phyloP scores from a whole-genome alignment of 1,284 basidiomycete species.

The Leccinum griseonigrum region DNA sequence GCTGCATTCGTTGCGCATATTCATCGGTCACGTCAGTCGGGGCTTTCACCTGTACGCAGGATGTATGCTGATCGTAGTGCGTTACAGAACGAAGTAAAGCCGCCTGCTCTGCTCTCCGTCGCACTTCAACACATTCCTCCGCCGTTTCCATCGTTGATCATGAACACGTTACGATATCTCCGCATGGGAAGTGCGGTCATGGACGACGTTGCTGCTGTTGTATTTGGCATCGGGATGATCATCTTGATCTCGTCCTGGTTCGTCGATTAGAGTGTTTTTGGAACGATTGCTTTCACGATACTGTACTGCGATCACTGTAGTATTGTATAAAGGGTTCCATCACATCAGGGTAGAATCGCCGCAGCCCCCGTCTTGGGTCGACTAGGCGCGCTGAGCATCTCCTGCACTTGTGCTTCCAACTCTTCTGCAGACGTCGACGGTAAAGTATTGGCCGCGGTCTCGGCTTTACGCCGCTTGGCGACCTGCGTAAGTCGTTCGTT shows the following conservation, averaged over 20 bases:
- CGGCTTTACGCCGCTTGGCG: conserved; percentile 8
- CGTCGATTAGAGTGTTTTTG: conserved; percentile 18
- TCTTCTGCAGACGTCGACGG: conserved; percentile 8
- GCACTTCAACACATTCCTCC: conserved; percentile 64
- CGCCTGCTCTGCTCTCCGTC: conserved; percentile 56
- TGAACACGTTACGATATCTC: conserved; percentile 61
- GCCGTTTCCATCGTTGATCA: conserved; percentile 57
- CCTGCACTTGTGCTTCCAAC: conserved; percentile 21
- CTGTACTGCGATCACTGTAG: conserved; percentile 4
- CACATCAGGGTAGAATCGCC: conserved; percentile 45
- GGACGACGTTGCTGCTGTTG: conserved; percentile 62
- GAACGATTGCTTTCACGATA: conserved; percentile 1
- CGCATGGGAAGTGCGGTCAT: conserved; percentile 62
- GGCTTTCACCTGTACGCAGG: neutral
- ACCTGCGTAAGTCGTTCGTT: conserved; percentile 22
- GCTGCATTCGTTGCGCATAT: conserved; percentile 68
- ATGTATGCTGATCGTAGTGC: conserved; percentile 1
- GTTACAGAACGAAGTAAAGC: conserved; percentile 54
- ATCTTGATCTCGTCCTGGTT: conserved; percentile 55
- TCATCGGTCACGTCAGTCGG: conserved; percentile 59
- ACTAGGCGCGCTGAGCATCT: conserved; percentile 27
- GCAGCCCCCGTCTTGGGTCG: conserved; percentile 45
- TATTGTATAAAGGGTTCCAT: conserved; percentile 1
- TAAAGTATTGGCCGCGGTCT: neutral
- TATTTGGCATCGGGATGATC: conserved; percentile 66